Percentiles rank a stretch among this genome's conserved stretches.
phyloP scores from a whole-genome alignment of 1,139 yeast genomes.

The Groenewaldozyma sp. region DNA sequence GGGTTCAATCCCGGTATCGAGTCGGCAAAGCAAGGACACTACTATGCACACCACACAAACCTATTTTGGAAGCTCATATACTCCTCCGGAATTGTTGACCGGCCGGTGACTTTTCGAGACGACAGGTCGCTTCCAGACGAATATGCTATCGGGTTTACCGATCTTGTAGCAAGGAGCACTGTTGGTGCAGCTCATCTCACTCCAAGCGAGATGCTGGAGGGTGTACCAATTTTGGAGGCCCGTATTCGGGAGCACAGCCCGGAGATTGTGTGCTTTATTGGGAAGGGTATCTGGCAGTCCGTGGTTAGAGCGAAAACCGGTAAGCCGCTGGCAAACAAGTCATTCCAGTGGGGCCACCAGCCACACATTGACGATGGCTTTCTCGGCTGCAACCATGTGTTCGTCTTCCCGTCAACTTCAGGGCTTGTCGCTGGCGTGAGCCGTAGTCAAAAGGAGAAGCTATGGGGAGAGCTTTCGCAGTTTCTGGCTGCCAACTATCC shows the following conservation, averaged over 20 bases:
- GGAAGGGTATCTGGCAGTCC: constrained; percentile 74
- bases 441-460: constrained; percentile 36
- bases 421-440: constrained; percentile 58
- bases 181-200: constrained; percentile 48
- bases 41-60: constrained; percentile 66
- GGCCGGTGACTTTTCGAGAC: constrained; percentile 33
- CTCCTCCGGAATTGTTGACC: constrained; percentile 39
- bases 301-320: constrained; percentile 35
- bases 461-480: constrained; percentile 39
- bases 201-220: constrained; percentile 42
- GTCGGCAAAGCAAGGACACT: constrained; percentile 57
- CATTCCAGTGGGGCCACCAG: constrained; percentile 48
- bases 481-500: constrained; percentile 11
- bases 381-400: constrained; percentile 27
- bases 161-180: constrained; percentile 59
- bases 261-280: constrained; percentile 47
- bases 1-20: constrained; percentile 71
- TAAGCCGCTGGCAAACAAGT: constrained; percentile 13
- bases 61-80: constrained; percentile 60
- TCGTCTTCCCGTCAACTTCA: constrained; percentile 67
- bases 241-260: constrained; percentile 38
- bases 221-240: constrained; percentile 44
- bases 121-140: constrained; percentile 35
- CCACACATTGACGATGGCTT: constrained; percentile 17
- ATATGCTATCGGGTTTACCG: constrained; percentile 60